Evolutionary conservation across 2,329 filamentous ascomycete species (phyloP).

Genomic region (Aaosphaeria arxii): DNA sequence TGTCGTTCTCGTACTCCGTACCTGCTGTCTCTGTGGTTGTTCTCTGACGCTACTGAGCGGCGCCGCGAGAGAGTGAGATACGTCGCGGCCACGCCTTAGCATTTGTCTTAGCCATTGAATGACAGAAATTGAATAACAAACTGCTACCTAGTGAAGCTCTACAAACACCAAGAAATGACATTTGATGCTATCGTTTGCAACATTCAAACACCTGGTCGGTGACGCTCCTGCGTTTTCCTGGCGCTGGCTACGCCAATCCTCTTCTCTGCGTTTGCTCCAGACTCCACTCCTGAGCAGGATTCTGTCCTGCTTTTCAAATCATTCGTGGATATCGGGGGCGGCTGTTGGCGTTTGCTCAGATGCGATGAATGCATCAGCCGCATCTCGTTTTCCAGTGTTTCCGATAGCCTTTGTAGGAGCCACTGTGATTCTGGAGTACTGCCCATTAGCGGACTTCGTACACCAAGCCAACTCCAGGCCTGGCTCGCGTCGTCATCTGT

Average conservation of each 20-base stretch:
- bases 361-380: slow-evolving; percentile 22
- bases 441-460: slow-evolving; percentile 67
- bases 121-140: too few species aligned
- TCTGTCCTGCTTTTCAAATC: slow-evolving; percentile 9
- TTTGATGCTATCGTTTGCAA: too few species aligned
- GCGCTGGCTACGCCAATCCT: slow-evolving; percentile 1
- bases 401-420: slow-evolving; percentile 65
- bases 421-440: slow-evolving; percentile 68
- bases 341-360: slow-evolving; percentile 11
- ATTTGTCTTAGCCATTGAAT: too few species aligned
- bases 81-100: too few species aligned
- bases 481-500: slow-evolving; percentile 39
- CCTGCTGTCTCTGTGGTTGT: too few species aligned
- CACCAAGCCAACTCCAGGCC: slow-evolving; percentile 75
- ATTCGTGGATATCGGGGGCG: slow-evolving; percentile 33
- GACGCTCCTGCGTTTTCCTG: too few species aligned
- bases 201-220: too few species aligned
- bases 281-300: neutral
- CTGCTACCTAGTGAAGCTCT: too few species aligned
- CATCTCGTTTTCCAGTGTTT: slow-evolving; percentile 49
- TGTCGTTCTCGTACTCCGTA: too few species aligned
- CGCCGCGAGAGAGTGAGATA: too few species aligned
- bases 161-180: too few species aligned
- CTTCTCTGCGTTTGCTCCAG: slow-evolving; percentile 2
- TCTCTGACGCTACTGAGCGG: too few species aligned